Evolutionary conservation across 208 protist genomes (phyloP), one percentile per base, ranked within the genome.

Genomic region (Crithidia bombi): DNA sequence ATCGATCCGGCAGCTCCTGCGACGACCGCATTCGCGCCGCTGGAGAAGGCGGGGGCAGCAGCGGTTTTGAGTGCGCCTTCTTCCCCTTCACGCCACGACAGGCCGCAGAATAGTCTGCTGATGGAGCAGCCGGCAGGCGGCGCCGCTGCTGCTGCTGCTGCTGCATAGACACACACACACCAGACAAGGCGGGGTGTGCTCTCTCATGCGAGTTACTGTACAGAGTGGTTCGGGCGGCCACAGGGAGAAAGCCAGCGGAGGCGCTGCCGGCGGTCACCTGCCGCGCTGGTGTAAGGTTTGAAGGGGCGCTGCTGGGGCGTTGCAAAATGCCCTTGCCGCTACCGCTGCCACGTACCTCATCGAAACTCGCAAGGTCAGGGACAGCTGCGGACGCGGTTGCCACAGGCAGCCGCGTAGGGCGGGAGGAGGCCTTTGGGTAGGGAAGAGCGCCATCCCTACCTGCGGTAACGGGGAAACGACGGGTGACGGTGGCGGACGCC

Each of bases 231-330:
- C 44, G 59, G 30, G 59, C 36, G 12, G 59, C 59, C 4, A 39
- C 41, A 6, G 57, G 41, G 17, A 64, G 41, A 25, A 64, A 49
- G 3, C 12, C 57, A n/a, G 55, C 11, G 33, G 25, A 44, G 38
- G 55, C 55, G 38, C 21, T 50, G 57, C 7, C 26, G 25, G 4
- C 23, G 4, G 39, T 5, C 15, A 21, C 6, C 59, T 19, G 28
- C 14, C n/a, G 36, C 12, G 59, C 59, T 19, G 44, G 0, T 25
- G 44, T 17, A 12, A 17, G 59, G 59, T 41, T 25, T 12, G 59
- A 17, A 14, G 59, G 59, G 10, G 59, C 59, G n/a, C 44, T 65
- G 59, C 59, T 65, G 26, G 59, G 59, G 6, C 59, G 59, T 21
- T 65, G 44, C 30, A n/a, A 15, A 30, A 21, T 38, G 17, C 41